These are phyloP conservation scores for Cerrena zonata DNA, from an alignment of 1,284 basidiomycete species.

Conservation along the genomic window DNA sequence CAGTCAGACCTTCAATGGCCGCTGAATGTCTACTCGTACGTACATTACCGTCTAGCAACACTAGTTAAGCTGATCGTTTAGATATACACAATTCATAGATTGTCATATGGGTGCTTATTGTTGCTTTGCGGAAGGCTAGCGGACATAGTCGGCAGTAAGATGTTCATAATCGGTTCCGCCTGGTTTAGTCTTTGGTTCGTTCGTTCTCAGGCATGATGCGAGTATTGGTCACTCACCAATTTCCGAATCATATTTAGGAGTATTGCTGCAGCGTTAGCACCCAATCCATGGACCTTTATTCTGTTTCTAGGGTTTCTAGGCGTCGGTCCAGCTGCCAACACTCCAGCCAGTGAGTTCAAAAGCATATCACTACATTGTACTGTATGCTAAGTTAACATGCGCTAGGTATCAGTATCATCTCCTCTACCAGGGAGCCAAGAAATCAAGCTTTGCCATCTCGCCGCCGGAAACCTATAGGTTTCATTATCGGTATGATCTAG, in stretches of 20 bases:
- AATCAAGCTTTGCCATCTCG: conserved; percentile 31
- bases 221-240: no score
- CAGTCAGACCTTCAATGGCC: conserved; percentile 39
- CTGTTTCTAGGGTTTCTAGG: conserved; percentile 29
- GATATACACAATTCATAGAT: conserved; percentile 13
- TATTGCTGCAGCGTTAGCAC: conserved; percentile 26
- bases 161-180: conserved; percentile 32
- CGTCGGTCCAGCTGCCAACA: conserved; percentile 28
- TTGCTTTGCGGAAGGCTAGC: conserved; percentile 33
- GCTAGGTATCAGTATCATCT: conserved; percentile 25
- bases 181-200: conserved; percentile 29
- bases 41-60: no score
- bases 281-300: conserved; percentile 24
- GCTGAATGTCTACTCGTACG: conserved; percentile 35
- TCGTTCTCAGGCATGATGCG: no score
- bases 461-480: conserved; percentile 31
- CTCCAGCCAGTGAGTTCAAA: conserved; percentile 20
- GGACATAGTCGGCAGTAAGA: conserved; percentile 35
- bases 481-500: conserved; percentile 30
- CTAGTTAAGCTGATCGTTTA: background rate
- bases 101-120: conserved; percentile 29
- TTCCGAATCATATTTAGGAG: no score
- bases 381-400: no score
- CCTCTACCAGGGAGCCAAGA: conserved; percentile 20
- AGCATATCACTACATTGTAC: no score